A percentile compares a stretch with the other conserved stretches of the same genome.
phyloP scores from a whole-genome alignment of 768 basidiomycete species.

The Leccinum broughii region DNA sequence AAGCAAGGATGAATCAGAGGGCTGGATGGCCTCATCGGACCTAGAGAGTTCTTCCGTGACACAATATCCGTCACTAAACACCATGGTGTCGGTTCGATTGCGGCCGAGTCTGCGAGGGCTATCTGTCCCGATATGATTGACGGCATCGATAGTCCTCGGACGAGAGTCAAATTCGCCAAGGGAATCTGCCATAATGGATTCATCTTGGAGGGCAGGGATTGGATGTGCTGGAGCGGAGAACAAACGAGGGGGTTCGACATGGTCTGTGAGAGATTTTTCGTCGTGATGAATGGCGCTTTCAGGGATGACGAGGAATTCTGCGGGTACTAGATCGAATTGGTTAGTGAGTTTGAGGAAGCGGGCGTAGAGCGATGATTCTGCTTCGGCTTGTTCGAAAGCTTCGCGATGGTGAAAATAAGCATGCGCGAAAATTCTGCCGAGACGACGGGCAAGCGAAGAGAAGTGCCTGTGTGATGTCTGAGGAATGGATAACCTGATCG shows the following conservation, averaged over 20 bases:
- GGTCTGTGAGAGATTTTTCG: slow-evolving; percentile 25
- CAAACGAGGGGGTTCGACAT: slow-evolving; percentile 41
- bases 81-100: slow-evolving; percentile 73
- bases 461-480: slow-evolving; percentile 84
- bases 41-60: slow-evolving; percentile 41
- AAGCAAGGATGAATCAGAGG: not conserved
- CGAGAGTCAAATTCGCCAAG: slow-evolving; percentile 9
- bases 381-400: slow-evolving; percentile 86
- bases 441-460: slow-evolving; percentile 82
- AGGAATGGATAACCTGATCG: slow-evolving; percentile 74
- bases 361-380: slow-evolving; percentile 85
- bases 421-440: slow-evolving; percentile 95
- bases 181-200: slow-evolving; percentile 11
- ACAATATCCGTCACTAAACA: slow-evolving; percentile 49
- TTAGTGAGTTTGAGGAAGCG: slow-evolving; percentile 84
- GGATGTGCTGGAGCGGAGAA: slow-evolving; percentile 43
- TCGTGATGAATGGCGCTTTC: slow-evolving; percentile 38
- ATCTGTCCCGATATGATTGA: slow-evolving; percentile 25
- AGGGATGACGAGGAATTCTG: slow-evolving; percentile 83
- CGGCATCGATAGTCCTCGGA: slow-evolving; percentile 23
- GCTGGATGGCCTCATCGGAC: slow-evolving; percentile 9
- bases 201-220: slow-evolving; percentile 10
- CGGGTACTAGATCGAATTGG: slow-evolving; percentile 78
- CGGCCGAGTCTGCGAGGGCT: slow-evolving; percentile 52
- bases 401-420: slow-evolving; percentile 96